phyloP scores from a whole-genome alignment of 2,329 filamentous ascomycete genomes.

The Microcyclospora tardicrescens region DNA sequence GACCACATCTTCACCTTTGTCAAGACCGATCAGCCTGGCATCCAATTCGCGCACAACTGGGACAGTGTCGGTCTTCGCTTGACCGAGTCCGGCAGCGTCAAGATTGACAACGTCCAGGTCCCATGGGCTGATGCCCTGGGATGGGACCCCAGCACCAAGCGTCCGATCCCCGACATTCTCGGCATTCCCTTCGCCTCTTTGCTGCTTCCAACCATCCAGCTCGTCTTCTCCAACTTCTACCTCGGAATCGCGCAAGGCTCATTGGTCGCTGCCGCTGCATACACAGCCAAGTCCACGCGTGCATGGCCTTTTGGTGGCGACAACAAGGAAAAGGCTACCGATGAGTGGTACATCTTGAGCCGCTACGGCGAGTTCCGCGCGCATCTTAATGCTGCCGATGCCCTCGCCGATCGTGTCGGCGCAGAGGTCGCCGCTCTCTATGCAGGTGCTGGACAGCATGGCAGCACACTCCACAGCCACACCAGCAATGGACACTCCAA shows the following conservation, averaged over 20 bases:
- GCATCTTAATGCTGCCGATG: constrained; percentile 46
- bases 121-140: constrained; percentile 51
- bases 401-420: constrained; percentile 45
- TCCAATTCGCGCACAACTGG: constrained; percentile 49
- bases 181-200: constrained; percentile 43
- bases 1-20: constrained; percentile 53
- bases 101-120: constrained; percentile 43
- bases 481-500: constrained; percentile 8
- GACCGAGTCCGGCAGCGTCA: constrained; percentile 51
- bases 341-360: constrained; percentile 54
- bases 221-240: constrained; percentile 56
- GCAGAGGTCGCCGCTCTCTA: constrained; percentile 38
- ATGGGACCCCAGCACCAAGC: constrained; percentile 41
- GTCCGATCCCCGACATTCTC: constrained; percentile 38
- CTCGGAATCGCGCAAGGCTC: constrained; percentile 50
- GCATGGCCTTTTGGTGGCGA: constrained; percentile 54
- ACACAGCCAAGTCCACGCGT: constrained; percentile 44
- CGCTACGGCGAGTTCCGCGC: constrained; percentile 53
- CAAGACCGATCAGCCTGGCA: constrained; percentile 43
- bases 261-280: constrained; percentile 41
- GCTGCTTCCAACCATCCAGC: constrained; percentile 51
- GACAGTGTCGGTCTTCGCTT: constrained; percentile 51
- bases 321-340: constrained; percentile 44
- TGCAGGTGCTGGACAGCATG: constrained; percentile 17
- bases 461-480: constrained; percentile 9